Evolutionary conservation across 2,329 filamentous ascomycete genomes (phyloP).

Genomic region (Colletotrichum limetticola): DNA sequence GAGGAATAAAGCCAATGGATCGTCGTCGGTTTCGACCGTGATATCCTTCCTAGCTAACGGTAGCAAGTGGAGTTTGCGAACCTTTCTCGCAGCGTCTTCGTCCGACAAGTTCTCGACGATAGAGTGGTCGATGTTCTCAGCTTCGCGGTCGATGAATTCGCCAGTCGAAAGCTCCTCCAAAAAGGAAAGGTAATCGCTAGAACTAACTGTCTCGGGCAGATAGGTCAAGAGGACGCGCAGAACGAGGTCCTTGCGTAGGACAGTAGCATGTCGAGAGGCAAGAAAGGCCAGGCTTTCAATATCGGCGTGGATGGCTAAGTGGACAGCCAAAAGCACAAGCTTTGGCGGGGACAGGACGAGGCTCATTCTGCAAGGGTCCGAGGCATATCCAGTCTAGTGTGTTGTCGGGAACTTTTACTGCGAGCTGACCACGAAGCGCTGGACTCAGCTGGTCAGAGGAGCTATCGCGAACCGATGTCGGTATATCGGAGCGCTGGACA

Average conservation of each 20-base stretch:
- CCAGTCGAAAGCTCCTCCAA: slow-evolving; percentile 66
- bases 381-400: slow-evolving; percentile 21
- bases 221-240: slow-evolving; percentile 81
- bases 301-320: slow-evolving; percentile 74
- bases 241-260: slow-evolving; percentile 72
- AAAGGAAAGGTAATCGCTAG: slow-evolving; percentile 71
- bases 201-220: slow-evolving; percentile 76
- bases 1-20: slow-evolving; percentile 72
- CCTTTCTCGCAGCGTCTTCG: slow-evolving; percentile 71
- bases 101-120: slow-evolving; percentile 68
- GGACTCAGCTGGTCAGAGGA: not conserved
- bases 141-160: slow-evolving; percentile 52
- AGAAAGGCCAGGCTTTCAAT: slow-evolving; percentile 71
- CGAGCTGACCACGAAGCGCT: not conserved
- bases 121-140: slow-evolving; percentile 63
- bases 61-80: slow-evolving; percentile 71
- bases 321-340: slow-evolving; percentile 77
- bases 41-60: slow-evolving; percentile 64
- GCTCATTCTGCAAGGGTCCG: slow-evolving; percentile 45
- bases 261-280: slow-evolving; percentile 63
- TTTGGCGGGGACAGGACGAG: slow-evolving; percentile 71
- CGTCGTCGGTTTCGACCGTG: slow-evolving; percentile 58
- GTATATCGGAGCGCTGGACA: not conserved
- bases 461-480: not conserved
- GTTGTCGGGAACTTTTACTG: not conserved